Conservation (phyloP, 306 rosid species). For the Fragaria vesca region DNA sequence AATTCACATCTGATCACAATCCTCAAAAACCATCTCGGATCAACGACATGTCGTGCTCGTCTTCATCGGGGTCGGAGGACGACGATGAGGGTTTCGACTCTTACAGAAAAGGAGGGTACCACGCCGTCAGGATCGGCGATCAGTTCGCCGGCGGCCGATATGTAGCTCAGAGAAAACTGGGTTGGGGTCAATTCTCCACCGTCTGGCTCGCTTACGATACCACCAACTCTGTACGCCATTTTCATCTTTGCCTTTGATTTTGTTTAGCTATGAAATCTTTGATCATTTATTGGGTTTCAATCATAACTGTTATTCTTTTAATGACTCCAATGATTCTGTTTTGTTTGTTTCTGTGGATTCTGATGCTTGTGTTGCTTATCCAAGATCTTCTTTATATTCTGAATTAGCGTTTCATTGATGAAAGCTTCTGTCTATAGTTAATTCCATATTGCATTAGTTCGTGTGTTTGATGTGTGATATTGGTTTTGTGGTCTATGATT, state of each 20-base stretch:
- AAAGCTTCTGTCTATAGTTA: not conserved
- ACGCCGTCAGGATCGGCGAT: slow-evolving; percentile 90
- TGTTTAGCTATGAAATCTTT: slow-evolving; percentile 7
- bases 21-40: not conserved
- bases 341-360: slow-evolving; percentile 6
- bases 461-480: not conserved
- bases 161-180: slow-evolving; percentile 86
- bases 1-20: not conserved
- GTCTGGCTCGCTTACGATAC: slow-evolving; percentile 97
- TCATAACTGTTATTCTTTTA: not conserved
- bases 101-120: slow-evolving; percentile 93
- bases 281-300: not conserved
- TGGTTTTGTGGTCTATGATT: not conserved
- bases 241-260: not conserved
- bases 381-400: not conserved
- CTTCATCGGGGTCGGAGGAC: slow-evolving; percentile 94
- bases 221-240: slow-evolving; percentile 51
- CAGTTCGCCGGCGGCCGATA: slow-evolving; percentile 86
- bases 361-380: not conserved
- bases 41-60: slow-evolving; percentile 72
- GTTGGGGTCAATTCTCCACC: slow-evolving; percentile 98
- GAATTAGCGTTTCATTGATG: not conserved
- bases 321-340: not conserved
- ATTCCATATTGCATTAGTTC: not conserved
- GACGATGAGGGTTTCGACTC: slow-evolving; percentile 92